Evolutionary conservation across 2,329 filamentous ascomycete species (phyloP), one percentile per base, ranked within the genome.

Genomic region (Ceratocystis diversiconidia): DNA sequence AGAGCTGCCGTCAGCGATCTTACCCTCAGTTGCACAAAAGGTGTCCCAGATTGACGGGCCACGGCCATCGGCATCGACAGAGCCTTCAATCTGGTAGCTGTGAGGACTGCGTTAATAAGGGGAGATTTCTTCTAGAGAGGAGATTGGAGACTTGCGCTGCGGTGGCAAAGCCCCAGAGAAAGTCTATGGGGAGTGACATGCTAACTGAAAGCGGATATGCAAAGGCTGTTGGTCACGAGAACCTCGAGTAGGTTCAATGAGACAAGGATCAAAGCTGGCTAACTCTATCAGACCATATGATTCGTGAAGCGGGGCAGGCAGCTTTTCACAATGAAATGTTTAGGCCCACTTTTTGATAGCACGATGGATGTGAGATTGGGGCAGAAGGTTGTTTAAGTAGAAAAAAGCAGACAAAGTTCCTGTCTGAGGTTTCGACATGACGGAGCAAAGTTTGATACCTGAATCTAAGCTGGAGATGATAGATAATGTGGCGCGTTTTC

Each of bases 1-100:
- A 55, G 85, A 87, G 70, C 81, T 85, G 66, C 84, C 86, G 71
- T 89, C 88, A 65, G 89, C 89, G 71, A 94, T 91, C 76, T 94
- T 95, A 71, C 89, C 89, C 5, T 87, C 85, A 64, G 84, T 86
- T 69, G 82, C 82, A 76, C 88, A 92, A 78, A 95, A 95, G n/a
- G 83, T 86, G 76, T 95, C 90, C 90, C 90, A 95, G 74, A 95
- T 94, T 68, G 87, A 90, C 65, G 89, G 85, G 25, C 83, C 87
- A 69, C 90, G 88, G 69, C 90, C 90, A 73, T 92, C 90, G 72
- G 86, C 82, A 61, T 87, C 79, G 48, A 81, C 79, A 61, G 85
- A 85, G 66, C 90, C 90, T 78, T 95, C 90, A 70, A 95, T 88
- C 74, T 95, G 90, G 78, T 94, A 95, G 73, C 90, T 94, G 41